Base-by-base conservation (phyloP, 2,329 filamentous ascomycete genomes). In the Macrophomina phaseolina region DNA sequence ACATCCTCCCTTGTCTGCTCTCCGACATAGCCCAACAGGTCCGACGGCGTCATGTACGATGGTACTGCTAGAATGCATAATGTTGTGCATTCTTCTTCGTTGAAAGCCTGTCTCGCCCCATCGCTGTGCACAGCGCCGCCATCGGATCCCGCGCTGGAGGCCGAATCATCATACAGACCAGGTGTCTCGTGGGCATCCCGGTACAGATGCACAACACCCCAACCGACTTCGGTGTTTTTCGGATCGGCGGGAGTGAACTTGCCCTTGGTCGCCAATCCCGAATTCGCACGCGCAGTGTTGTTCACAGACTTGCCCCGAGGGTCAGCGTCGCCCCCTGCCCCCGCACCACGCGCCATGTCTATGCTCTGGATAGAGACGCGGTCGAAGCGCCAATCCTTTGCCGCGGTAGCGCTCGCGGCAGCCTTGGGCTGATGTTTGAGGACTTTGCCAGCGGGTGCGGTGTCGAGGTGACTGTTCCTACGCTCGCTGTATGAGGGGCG, bases 171-270 rank as follows among this genome's bases (percentile, higher is more conserved):
- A 66, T 87, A 82, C 12, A 93, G 80, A 12, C 83, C 86, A 1
- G 87, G 83, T 0, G 89, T 90, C 77, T 96, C 91, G 67, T 93
- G 87, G 1, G 87, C 87, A 78, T 98, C 94, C 9, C 94, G 88
- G 77, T 97, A 99, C 34, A 99, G 86, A 77, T 97, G 95, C 2
- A 99, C 93, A 14, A 98, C 88, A 1, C 95, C 95, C 90, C 93
- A 97, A 49, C 93, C 92, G 1, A 93, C 84, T 68, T 97, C 91
- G 0, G 92, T 93, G 65, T 90, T 88, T 68, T 85, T 84, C 16
- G 88, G 86, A 66, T 90, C 86, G 0, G 94, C 83, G 0, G 91
- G 89, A 23, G 92, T 81, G 75, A 90, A 97, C 69, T 87, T 85
- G 5, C 92, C 95, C 77, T 94, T 97, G 1, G 94, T 97, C 67